Conservation (phyloP, 495 filamentous ascomycete genomes). For the Tuber umbilicatum region DNA sequence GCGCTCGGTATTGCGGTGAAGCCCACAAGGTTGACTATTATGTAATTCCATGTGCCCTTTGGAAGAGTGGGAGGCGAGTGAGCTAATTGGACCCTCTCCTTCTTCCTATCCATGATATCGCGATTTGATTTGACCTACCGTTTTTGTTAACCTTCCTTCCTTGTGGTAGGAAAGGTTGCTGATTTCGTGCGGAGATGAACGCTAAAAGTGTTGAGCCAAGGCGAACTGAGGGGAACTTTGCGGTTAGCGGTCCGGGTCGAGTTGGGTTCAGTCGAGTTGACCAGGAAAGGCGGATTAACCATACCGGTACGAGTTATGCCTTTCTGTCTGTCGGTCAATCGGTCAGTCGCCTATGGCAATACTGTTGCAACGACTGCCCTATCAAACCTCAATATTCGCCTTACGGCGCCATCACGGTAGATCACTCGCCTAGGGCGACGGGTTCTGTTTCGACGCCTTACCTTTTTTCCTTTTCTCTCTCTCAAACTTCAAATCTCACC, state of each 20-base stretch:
- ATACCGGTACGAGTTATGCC: neutral
- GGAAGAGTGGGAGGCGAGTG: neutral
- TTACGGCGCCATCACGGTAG: neutral
- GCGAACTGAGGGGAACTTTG: neutral
- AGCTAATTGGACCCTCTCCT: neutral
- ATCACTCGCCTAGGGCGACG: neutral
- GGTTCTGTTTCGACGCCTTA: neutral
- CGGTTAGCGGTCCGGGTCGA: neutral
- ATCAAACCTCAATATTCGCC: neutral
- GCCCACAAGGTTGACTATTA: neutral
- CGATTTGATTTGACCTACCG: neutral
- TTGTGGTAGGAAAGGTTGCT: neutral
- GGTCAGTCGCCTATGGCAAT: neutral
- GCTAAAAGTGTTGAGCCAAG: neutral
- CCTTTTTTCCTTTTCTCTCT: too few relatives aligned
- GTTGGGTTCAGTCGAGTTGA: neutral
- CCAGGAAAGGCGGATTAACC: neutral
- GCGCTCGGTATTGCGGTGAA: neutral
- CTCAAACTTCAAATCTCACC: neutral
- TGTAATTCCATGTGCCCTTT: too few relatives aligned
- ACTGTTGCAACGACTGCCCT: neutral
- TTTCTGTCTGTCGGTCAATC: neutral
- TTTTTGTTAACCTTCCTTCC: neutral
- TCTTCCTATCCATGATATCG: neutral
- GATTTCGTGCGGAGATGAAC: neutral